These are phyloP conservation scores for Didymella pinodella DNA, from an alignment of 2,329 filamentous ascomycete species.

Conservation along the genomic window DNA sequence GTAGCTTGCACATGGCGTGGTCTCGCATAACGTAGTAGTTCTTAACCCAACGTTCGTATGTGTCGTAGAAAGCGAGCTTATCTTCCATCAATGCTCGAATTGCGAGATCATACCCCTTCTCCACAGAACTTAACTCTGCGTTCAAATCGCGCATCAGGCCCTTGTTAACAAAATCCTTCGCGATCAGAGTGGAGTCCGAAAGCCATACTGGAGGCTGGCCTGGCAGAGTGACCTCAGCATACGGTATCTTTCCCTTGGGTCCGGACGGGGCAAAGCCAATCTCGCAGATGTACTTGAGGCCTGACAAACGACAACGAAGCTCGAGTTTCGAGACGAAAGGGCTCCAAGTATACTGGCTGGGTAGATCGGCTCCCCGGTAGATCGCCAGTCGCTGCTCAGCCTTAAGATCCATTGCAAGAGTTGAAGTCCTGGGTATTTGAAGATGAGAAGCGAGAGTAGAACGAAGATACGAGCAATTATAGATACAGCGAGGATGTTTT, in stretches of 20 bases:
- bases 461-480: neutral
- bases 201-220: conserved; percentile 41
- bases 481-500: neutral
- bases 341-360: conserved; percentile 62
- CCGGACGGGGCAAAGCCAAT: conserved; percentile 56
- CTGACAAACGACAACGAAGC: conserved; percentile 64
- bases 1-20: conserved; percentile 58
- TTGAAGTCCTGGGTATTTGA: neutral
- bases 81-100: conserved; percentile 66
- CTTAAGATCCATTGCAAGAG: conserved; percentile 7
- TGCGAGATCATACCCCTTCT: conserved; percentile 60
- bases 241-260: conserved; percentile 69
- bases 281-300: conserved; percentile 57
- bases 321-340: conserved; percentile 71
- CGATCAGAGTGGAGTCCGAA: conserved; percentile 65
- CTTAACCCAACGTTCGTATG: conserved; percentile 64
- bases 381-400: conserved; percentile 47
- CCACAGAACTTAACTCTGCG: conserved; percentile 46
- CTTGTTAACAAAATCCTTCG: conserved; percentile 53
- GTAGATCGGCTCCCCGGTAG: conserved; percentile 59
- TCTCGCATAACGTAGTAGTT: conserved; percentile 68
- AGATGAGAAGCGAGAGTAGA: too few species aligned
- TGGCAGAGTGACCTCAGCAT: conserved; percentile 52
- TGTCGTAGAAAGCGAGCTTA: conserved; percentile 65
- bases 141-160: conserved; percentile 61